These are phyloP conservation scores for Colletotrichum incanum DNA, from an alignment of 2,329 filamentous ascomycete species.

Conservation along the genomic window DNA sequence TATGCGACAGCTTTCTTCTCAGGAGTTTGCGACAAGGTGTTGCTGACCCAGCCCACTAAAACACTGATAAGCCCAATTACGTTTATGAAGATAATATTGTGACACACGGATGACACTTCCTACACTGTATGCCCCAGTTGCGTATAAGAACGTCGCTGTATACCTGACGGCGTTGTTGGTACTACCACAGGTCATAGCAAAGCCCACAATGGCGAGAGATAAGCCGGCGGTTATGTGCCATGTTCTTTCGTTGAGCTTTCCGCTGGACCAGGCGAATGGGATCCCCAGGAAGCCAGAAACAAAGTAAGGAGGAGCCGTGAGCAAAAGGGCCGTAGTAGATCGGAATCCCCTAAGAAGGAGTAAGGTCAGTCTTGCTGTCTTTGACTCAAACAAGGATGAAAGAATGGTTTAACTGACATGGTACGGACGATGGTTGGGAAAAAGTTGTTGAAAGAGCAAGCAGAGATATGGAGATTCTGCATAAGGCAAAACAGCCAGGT, in stretches of 20 bases:
- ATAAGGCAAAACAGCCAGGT: constrained; percentile 48
- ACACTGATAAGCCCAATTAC: neutral
- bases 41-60: constrained; percentile 79
- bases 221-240: constrained; percentile 64
- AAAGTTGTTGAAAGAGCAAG: constrained; percentile 45
- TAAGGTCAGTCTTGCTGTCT: neutral
- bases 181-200: constrained; percentile 31
- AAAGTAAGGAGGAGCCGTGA: constrained; percentile 45
- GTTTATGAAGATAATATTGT: neutral
- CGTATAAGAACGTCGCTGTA: constrained; percentile 41
- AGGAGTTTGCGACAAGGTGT: constrained; percentile 81
- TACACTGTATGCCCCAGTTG: constrained; percentile 31
- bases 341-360: constrained; percentile 15
- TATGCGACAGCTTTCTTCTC: constrained; percentile 78
- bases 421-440: constrained; percentile 44
- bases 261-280: constrained; percentile 56
- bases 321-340: constrained; percentile 54
- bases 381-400: neutral
- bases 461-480: constrained; percentile 33
- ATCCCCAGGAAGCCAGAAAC: constrained; percentile 46
- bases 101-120: constrained; percentile 40
- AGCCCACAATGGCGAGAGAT: constrained; percentile 52
- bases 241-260: constrained; percentile 62
- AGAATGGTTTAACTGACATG: constrained; percentile 25
- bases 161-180: constrained; percentile 34